A percentile compares a stretch with the other conserved stretches of the same genome.
Conservation (phyloP, 1,284 basidiomycete genomes). For the Heterobasidion occidentale region DNA sequence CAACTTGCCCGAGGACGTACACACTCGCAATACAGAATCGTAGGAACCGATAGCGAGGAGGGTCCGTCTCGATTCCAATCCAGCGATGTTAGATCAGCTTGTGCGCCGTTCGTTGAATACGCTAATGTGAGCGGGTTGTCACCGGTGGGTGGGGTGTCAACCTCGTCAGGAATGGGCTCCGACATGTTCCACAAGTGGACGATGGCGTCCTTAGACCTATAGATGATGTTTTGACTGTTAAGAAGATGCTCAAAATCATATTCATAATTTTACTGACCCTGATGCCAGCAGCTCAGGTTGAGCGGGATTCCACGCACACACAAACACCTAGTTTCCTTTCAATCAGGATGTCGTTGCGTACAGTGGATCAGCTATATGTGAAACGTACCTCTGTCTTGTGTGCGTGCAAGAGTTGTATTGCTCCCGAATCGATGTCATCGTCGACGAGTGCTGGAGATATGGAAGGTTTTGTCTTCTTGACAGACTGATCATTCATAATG, state of each 20-base stretch:
- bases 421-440: conserved; percentile 14
- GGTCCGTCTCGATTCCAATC: conserved; percentile 64
- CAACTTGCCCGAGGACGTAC: conserved; percentile 42
- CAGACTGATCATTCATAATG: neutral
- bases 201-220: conserved; percentile 68
- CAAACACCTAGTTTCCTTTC: conserved; percentile 52
- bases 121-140: conserved; percentile 38
- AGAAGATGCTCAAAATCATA: neutral
- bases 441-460: neutral
- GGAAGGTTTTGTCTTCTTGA: conserved; percentile 7
- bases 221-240: conserved; percentile 2
- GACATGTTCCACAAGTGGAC: conserved; percentile 73
- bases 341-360: neutral
- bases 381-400: conserved; percentile 55
- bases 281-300: conserved; percentile 59
- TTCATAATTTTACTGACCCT: conserved; percentile 39
- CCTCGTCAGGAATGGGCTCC: conserved; percentile 21
- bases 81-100: conserved; percentile 61
- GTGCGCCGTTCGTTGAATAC: conserved; percentile 37
- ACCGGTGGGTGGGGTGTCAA: conserved; percentile 20
- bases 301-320: conserved; percentile 73
- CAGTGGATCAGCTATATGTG: neutral
- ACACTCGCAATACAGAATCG: conserved; percentile 62
- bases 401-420: conserved; percentile 44
- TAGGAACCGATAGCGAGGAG: conserved; percentile 73